Evolutionary conservation across 495 filamentous ascomycete species (phyloP), one percentile per base, ranked within the genome.

Genomic region (Xylaria telfairii): DNA sequence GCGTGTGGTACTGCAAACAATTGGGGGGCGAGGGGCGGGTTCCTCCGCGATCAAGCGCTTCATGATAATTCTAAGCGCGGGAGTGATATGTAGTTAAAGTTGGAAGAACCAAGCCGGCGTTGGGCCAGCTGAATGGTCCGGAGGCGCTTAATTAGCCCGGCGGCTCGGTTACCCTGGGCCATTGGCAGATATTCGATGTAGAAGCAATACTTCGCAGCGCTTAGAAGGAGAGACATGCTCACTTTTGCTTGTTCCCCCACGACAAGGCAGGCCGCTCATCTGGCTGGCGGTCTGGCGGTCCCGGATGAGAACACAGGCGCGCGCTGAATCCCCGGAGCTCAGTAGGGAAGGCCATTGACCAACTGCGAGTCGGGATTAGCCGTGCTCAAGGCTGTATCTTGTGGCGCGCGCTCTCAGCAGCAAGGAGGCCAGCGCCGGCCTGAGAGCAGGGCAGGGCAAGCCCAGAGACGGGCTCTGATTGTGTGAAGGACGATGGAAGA

Each of bases 391-490:
- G 63, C 42, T 53, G 62, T 51, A 42, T 51, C 51, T 42, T 56
- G 68, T 71, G 61, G 69, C 69, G 69, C 69, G 69, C 69, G 69
- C 69, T 71, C 69, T 32, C 5, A 19, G 54, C 5, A 19, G 54
- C 8, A 59, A 70, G 49, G 63, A 69, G 69, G 47, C 41, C 39
- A 59, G 30, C 19, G 34, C 67, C 5, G 30, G 56, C 57, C 57
- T 39, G 67, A 42, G 54, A 30, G 32, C 32, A 37, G n/a, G 42
- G 37, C 56, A 6, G 17, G 15, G 21, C 41, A 30, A 39, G 26
- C 46, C 13, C 34, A 42, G 41, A 71, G 47, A 59, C 21, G 10
- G 37, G 61, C 53, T 66, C 51, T 62, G 46, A 46, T 63, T 41
- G 34, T 67, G 61, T 28, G 15, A 46, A 47, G 67, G 44, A 44